A percentile compares a stretch with the other conserved stretches of the same genome.
These are phyloP conservation scores for Diplodia seriata DNA, from an alignment of 2,329 filamentous ascomycete genomes.

Conservation along the genomic window DNA sequence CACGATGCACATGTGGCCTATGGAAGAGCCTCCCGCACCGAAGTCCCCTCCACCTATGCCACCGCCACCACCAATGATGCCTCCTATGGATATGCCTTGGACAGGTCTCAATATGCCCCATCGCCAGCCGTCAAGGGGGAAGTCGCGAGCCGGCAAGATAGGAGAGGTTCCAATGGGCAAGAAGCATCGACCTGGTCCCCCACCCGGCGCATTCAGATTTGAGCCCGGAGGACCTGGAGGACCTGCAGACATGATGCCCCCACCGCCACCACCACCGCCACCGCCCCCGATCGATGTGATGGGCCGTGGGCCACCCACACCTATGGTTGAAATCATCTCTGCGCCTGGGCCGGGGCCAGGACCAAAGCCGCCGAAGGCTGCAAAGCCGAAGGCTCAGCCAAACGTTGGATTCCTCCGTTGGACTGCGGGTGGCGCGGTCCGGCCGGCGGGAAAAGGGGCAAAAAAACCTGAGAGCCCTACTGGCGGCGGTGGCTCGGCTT, in stretches of 20 bases:
- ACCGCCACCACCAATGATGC: neutral
- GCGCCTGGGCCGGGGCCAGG: neutral
- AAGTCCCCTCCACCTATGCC: conserved; percentile 3
- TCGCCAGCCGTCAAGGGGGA: conserved; percentile 25
- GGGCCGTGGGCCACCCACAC: conserved; percentile 6
- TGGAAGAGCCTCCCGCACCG: conserved; percentile 45
- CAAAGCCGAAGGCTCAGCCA: conserved; percentile 33
- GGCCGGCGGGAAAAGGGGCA: conserved; percentile 39
- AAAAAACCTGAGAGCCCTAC: conserved; percentile 40
- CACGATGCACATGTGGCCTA: conserved; percentile 59
- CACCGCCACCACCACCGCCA: conserved; percentile 36
- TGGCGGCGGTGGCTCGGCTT: conserved; percentile 27
- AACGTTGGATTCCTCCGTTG: conserved; percentile 38
- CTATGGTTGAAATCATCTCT: neutral
- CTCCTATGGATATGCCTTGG: conserved; percentile 1
- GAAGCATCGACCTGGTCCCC: conserved; percentile 25
- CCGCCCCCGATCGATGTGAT: conserved; percentile 31
- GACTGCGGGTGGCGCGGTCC: conserved; percentile 37
- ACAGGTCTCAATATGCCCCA: conserved; percentile 21
- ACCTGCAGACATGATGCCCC: conserved; percentile 24
- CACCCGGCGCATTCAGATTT: conserved; percentile 5
- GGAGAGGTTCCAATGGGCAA: conserved; percentile 32
- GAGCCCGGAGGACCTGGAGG: conserved; percentile 4
- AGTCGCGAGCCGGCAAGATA: conserved; percentile 16
- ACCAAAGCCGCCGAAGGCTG: conserved; percentile 27